phyloP scores from a whole-genome alignment of 106 monocot genomes.

The Alisma plantagoaquatica region DNA sequence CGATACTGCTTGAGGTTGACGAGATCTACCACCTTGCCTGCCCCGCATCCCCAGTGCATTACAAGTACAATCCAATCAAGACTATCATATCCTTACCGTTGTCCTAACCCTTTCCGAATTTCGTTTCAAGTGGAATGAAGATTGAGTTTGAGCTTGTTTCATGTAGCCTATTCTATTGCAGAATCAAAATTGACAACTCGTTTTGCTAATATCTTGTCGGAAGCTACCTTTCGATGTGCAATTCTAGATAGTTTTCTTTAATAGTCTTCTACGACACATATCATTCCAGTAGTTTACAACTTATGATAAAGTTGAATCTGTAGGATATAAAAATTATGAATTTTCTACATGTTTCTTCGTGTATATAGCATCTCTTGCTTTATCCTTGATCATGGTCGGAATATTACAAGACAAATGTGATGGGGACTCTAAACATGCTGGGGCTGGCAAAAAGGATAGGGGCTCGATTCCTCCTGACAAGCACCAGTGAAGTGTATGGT shows the following conservation, averaged over 20 bases:
- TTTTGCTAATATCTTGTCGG: slow-evolving; percentile 18
- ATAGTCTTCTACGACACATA: no score
- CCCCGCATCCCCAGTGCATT: slow-evolving; percentile 80
- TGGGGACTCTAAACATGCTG: slow-evolving; percentile 96
- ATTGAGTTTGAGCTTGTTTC: no score
- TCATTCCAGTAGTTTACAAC: no score
- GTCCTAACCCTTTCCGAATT: no score
- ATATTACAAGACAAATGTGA: slow-evolving; percentile 90
- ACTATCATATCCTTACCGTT: slow-evolving; percentile 78
- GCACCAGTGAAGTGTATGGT: slow-evolving; percentile 95
- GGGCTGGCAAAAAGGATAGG: slow-evolving; percentile 94
- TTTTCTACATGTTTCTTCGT: not conserved
- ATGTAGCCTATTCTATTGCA: slow-evolving; percentile 1
- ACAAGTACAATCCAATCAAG: slow-evolving; percentile 89
- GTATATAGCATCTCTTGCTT: not conserved
- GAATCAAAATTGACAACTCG: not conserved
- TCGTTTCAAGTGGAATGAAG: no score
- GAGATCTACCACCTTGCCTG: slow-evolving; percentile 89
- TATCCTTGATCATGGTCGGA: not conserved
- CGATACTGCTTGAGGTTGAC: slow-evolving; percentile 77
- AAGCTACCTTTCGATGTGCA: not conserved
- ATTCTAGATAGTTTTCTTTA: no score
- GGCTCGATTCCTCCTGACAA: slow-evolving; percentile 84
- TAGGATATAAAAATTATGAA: not conserved
- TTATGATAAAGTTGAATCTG: no score